A percentile compares a stretch with the other conserved stretches of the same genome.
Conservation (phyloP, 2,329 filamentous ascomycete genomes). For the Septoria petroselini region DNA sequence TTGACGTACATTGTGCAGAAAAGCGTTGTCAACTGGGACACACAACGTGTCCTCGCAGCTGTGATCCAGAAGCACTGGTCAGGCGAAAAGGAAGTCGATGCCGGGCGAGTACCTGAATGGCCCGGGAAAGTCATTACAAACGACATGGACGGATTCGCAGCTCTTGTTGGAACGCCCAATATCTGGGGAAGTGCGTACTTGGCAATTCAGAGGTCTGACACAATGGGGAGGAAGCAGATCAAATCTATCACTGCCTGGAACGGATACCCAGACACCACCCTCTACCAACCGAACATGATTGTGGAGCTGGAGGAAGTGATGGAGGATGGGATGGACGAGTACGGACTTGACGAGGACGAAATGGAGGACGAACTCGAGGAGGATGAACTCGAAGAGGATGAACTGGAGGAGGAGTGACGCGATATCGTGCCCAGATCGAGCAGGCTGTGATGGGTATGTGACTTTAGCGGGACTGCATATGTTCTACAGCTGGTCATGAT, state of each 20-base stretch:
- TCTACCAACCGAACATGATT: constrained; percentile 18
- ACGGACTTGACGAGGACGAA: background rate
- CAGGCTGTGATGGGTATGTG: too few relatives aligned
- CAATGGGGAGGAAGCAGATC: constrained; percentile 16
- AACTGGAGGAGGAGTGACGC: too few relatives aligned
- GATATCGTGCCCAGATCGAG: too few relatives aligned
- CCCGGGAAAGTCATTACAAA: constrained; percentile 9
- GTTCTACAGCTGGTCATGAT: too few relatives aligned
- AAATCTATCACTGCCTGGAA: constrained; percentile 18
- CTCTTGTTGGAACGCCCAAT: constrained; percentile 17
- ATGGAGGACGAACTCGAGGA: background rate
- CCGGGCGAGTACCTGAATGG: constrained; percentile 13
- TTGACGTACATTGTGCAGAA: constrained; percentile 15
- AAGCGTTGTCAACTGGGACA: constrained; percentile 15
- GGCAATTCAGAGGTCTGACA: constrained; percentile 14
- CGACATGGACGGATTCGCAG: constrained; percentile 13
- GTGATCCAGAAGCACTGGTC: constrained; percentile 10
- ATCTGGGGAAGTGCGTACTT: constrained; percentile 18
- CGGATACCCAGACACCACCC: background rate
- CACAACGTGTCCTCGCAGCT: constrained; percentile 12
- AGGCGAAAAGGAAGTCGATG: background rate
- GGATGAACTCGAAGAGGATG: too few relatives aligned
- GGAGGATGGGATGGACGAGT: constrained; percentile 7
- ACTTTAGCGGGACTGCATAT: too few relatives aligned
- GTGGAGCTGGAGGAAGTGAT: constrained; percentile 20